A percentile compares a stretch with the other conserved stretches of the same genome.
phyloP scores from a whole-genome alignment of 805 yeast genomes.

The Lachancea thermotolerans region DNA sequence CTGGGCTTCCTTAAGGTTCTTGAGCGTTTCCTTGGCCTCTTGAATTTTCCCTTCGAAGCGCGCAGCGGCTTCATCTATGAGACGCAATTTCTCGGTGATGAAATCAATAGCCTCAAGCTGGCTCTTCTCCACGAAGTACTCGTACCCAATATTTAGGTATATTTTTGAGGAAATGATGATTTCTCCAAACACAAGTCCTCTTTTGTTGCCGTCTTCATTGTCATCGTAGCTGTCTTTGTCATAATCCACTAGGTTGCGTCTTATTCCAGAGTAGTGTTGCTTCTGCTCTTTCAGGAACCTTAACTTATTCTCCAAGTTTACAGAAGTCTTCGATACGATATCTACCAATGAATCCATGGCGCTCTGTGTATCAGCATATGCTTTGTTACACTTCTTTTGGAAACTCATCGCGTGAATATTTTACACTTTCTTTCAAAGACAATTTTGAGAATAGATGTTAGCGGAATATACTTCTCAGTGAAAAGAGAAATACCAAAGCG shows the following conservation, averaged over 20 bases:
- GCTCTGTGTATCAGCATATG: not conserved
- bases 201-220: slow-evolving; percentile 8
- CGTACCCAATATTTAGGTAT: slow-evolving; percentile 28
- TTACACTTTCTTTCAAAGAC: not conserved
- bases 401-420: not conserved
- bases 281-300: slow-evolving; percentile 25
- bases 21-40: slow-evolving; percentile 35
- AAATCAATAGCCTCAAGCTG: slow-evolving; percentile 20
- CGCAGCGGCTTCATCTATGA: slow-evolving; percentile 34
- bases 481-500: no score
- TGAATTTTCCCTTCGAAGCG: slow-evolving; percentile 36
- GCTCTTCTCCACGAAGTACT: slow-evolving; percentile 27
- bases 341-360: slow-evolving; percentile 13
- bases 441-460: no score
- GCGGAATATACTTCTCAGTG: no score
- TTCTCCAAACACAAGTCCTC: slow-evolving; percentile 28
- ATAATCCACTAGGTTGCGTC: slow-evolving; percentile 9
- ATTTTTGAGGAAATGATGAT: slow-evolving; percentile 21
- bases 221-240: slow-evolving; percentile 3
- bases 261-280: slow-evolving; percentile 19
- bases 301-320: slow-evolving; percentile 19
- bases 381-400: not conserved
- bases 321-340: slow-evolving; percentile 19
- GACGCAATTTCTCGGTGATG: slow-evolving; percentile 19
- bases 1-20: slow-evolving; percentile 15